These are phyloP conservation scores for Rhodotorula sp. DNA, from an alignment of 1,284 basidiomycete species.

Conservation along the genomic window DNA sequence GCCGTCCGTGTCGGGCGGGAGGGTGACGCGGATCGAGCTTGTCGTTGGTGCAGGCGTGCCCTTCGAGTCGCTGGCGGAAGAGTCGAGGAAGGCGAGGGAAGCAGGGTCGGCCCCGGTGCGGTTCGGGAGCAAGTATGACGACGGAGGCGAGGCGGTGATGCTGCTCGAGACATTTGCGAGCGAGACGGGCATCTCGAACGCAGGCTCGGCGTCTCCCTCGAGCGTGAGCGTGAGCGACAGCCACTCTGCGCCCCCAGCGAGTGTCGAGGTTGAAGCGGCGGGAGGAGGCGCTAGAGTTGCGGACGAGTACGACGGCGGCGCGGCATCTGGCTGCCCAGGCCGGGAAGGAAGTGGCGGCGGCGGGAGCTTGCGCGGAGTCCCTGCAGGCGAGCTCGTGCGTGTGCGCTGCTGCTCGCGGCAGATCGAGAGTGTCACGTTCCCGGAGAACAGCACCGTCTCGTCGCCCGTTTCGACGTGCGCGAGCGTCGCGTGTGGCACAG, in stretches of 20 bases:
- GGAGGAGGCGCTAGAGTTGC: neutral
- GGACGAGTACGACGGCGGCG: neutral
- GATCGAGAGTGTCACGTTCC: neutral
- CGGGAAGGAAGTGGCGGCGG: neutral
- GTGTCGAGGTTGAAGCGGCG: neutral
- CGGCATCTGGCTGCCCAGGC: neutral
- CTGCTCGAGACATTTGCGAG: neutral
- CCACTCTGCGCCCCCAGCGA: neutral
- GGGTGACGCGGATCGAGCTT: slow-evolving; percentile 18
- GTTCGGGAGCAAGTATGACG: slow-evolving; percentile 33
- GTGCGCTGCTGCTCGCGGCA: neutral
- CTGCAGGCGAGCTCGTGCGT: neutral
- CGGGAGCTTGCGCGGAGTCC: neutral
- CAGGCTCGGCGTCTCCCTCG: neutral
- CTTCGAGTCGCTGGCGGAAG: neutral
- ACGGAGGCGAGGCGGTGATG: slow-evolving; percentile 10
- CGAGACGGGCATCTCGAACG: slow-evolving; percentile 26
- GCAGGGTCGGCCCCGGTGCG: neutral
- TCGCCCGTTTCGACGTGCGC: neutral
- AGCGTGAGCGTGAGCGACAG: slow-evolving; percentile 8
- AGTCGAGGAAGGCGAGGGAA: neutral
- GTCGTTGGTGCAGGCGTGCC: neutral
- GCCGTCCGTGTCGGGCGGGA: slow-evolving; percentile 2
- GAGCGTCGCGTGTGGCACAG: neutral
- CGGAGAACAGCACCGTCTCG: neutral